Base-by-base conservation (phyloP, 768 basidiomycete species). In the Termitomyces sp. region DNA sequence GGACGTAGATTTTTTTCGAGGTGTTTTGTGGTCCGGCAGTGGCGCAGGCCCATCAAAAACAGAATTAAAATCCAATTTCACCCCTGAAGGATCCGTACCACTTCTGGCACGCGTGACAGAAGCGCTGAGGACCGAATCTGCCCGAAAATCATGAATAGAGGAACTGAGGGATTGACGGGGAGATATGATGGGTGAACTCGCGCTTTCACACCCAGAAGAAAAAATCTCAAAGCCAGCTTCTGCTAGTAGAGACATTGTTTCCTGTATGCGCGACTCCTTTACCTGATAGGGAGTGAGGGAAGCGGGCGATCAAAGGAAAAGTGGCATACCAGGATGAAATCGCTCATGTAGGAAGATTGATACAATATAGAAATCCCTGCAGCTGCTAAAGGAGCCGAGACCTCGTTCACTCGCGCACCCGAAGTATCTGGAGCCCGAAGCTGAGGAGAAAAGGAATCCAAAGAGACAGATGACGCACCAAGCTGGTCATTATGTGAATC, bases 341-440 rank as follows among this genome's bases (percentile, higher is more conserved):
- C 89, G 61, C 87, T 84, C 79, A 82, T 83, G 67, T 91, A 90
- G 2, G 88, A 88, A 5, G 87, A 88, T 64, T 89, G 87, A 67
- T 91, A 92, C 14, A 91, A 72, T 47, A 92, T 91, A 32, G 86
- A 88, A 37, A 92, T 89, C 2, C 87, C 87, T 37, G 84, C 85
- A 12, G 81, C 83, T 11, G 88, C 87, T 19, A 92, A 72, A 32
- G 85, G 87, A 15, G 85, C 83, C 21, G 90, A 90, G 32, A 92
- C 74, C 64, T 90, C 87, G 58, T 84, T 81, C 0, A 90, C 82
- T 45, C 89, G 78, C 19, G 85, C 83, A 12, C 88, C 87, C 5
- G 86, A 83, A 58, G 78, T 82, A 65, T 85, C 86, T 87, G 60
- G 2, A 40, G 41, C 22, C 30, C 43, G 43, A 40, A 34, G 7